A percentile compares a stretch with the other conserved stretches of the same genome.
phyloP scores from a whole-genome alignment of 2,329 filamentous ascomycete genomes.

The Penicillium sp. region DNA sequence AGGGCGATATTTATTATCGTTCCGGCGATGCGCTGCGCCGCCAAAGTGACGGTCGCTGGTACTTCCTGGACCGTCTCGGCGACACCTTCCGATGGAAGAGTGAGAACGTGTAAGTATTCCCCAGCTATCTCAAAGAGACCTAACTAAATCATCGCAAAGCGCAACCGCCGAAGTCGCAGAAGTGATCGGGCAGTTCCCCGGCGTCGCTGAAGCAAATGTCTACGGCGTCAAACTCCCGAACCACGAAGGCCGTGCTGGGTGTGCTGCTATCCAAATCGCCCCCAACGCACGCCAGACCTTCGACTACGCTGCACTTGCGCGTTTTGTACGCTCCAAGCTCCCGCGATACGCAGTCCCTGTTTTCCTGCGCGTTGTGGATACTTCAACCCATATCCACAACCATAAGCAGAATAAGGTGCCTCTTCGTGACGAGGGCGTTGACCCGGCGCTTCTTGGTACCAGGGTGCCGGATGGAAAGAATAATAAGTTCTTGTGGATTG shows the following conservation, averaged over 20 bases:
- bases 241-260: constrained; percentile 65
- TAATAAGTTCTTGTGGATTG: constrained; percentile 50
- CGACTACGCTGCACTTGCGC: constrained; percentile 57
- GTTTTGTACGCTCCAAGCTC: constrained; percentile 55
- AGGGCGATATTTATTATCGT: constrained; percentile 64
- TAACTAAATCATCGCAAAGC: constrained; percentile 10
- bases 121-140: background rate
- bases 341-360: constrained; percentile 71
- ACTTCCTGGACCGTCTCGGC: constrained; percentile 64
- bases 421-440: constrained; percentile 61
- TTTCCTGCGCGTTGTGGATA: constrained; percentile 60
- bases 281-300: constrained; percentile 48
- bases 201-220: constrained; percentile 62
- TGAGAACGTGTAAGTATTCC: constrained; percentile 54
- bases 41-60: constrained; percentile 61
- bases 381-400: constrained; percentile 50
- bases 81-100: constrained; percentile 73
- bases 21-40: constrained; percentile 62
- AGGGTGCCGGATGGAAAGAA: constrained; percentile 42
- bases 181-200: constrained; percentile 55
- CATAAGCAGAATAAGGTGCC: constrained; percentile 77
- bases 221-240: constrained; percentile 62
- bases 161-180: constrained; percentile 62
- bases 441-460: constrained; percentile 47
- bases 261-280: constrained; percentile 54